Evolutionary conservation across 2,329 filamentous ascomycete genomes (phyloP).

Genomic region (Claviceps sp.): DNA sequence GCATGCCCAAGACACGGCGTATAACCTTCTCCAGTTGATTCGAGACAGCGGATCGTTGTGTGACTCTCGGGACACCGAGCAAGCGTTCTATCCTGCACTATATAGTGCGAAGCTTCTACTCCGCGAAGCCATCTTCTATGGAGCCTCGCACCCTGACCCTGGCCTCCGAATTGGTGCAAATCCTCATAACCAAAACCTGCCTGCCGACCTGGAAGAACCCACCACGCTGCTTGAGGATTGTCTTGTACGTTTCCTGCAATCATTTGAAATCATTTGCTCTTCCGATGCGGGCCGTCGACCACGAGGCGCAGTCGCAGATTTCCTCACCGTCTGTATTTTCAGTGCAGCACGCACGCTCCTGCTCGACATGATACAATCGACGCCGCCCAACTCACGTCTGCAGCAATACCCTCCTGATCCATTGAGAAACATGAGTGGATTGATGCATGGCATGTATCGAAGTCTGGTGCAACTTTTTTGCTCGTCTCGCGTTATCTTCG

Average conservation of each 20-base stretch:
- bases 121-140: conserved; percentile 40
- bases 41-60: conserved; percentile 37
- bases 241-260: conserved; percentile 37
- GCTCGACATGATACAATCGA: conserved; percentile 24
- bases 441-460: conserved; percentile 6
- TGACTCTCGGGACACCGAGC: conserved; percentile 32
- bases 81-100: conserved; percentile 33
- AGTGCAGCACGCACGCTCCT: conserved; percentile 40
- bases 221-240: conserved; percentile 35
- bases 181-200: conserved; percentile 10
- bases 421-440: background rate
- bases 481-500: conserved; percentile 27
- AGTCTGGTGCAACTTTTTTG: conserved; percentile 34
- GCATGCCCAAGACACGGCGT: conserved; percentile 34
- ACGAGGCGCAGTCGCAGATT: conserved; percentile 36
- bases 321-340: conserved; percentile 45
- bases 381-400: background rate
- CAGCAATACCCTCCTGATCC: background rate
- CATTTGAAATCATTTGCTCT: conserved; percentile 28
- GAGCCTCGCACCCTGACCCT: conserved; percentile 35
- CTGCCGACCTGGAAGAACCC: conserved; percentile 31
- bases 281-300: conserved; percentile 26
- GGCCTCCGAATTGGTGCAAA: conserved; percentile 21
- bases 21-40: conserved; percentile 39
- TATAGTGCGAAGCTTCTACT: conserved; percentile 42